Base-by-base conservation (phyloP, 2,329 filamentous ascomycete genomes). In the Monascus ruber region DNA sequence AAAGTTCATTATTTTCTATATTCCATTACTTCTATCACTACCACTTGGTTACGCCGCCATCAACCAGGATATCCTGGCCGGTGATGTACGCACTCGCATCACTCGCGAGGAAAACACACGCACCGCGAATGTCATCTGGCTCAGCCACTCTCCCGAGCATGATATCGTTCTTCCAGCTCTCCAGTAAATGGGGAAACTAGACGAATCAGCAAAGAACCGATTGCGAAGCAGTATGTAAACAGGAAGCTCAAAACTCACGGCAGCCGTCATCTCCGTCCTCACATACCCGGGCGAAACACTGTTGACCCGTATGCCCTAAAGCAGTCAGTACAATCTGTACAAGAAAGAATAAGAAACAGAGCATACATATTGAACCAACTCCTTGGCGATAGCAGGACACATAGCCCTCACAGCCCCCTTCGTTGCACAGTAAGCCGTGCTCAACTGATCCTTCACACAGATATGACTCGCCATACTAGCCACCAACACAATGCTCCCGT, bases 401-500 rank as follows among this genome's bases (percentile, higher is more conserved):
- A 72, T 70, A 0, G 64, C 63, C 33, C 59, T 53, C 11, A 72
- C 68, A 0, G 68, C 68, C 0, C 68, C 68, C 47, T 71, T 72
- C 0, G 62, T 66, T 2, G 62, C 66, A 46, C 67, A 70, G 38
- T 72, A 72, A 4, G 65, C 66, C 32, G 63, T 68, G 35, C 64
- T 69, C 28, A 62, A 52, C 48, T 74, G 70, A 9, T 64, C 67
- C 6, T 67, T 60, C 11, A 73, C 66, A 0, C 71, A 71, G 46
- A 73, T 70, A 39, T 71, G 60, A 26, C 66, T 68, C 0, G 71
- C 71, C 48, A 75, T 74, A 38, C 70, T 72, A 1, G 71, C 71
- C 0, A 75, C 68, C 3, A 75, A 52, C 7, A 76, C 60, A 38
- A 75, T 74, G 41, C 70, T 72, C 0, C 72, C 71, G 38, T 63